These are phyloP conservation scores for Pyracantha coccinea DNA, from an alignment of 331 rosid species.

Conservation along the genomic window DNA sequence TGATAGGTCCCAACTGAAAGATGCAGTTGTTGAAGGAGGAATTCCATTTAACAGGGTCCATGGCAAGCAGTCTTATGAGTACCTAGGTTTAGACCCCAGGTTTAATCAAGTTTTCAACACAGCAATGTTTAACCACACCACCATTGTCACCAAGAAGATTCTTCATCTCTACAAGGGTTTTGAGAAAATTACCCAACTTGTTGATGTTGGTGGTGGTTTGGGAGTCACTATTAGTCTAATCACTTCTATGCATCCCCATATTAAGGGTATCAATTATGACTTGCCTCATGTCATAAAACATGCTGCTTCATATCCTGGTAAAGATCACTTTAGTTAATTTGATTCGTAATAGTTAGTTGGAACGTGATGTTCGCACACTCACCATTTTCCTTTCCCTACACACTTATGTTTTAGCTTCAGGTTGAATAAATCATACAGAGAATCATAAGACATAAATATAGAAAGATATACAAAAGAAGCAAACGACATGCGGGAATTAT, in stretches of 20 bases:
- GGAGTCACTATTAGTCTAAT: slow-evolving; percentile 14
- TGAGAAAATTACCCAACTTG: too few species aligned
- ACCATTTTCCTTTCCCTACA: too few species aligned
- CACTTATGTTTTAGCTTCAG: too few species aligned
- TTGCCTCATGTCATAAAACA: slow-evolving; percentile 25
- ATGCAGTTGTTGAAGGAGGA: slow-evolving; percentile 29
- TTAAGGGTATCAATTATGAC: slow-evolving; percentile 28
- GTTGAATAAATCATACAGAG: too few species aligned
- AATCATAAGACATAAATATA: too few species aligned
- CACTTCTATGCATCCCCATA: slow-evolving; percentile 17
- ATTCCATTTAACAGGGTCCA: slow-evolving; percentile 20
- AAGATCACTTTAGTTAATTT: background rate
- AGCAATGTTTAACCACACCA: background rate
- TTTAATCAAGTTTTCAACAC: slow-evolving; percentile 5
- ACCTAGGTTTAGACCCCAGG: slow-evolving; percentile 5
- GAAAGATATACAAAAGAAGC: accelerated
- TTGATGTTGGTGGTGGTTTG: slow-evolving; percentile 28
- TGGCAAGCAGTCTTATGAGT: slow-evolving; percentile 13
- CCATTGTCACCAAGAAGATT: slow-evolving; percentile 6
- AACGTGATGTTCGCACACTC: too few species aligned
- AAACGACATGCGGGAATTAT: too few species aligned
- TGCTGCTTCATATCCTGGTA: slow-evolving; percentile 12
- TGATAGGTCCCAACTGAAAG: slow-evolving; percentile 20
- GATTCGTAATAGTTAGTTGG: background rate
- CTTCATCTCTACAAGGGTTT: slow-evolving; percentile 20